Evolutionary conservation across 2,329 filamentous ascomycete species (phyloP), one percentile per base, ranked within the genome.

Genomic region (Fusarium robinianum): DNA sequence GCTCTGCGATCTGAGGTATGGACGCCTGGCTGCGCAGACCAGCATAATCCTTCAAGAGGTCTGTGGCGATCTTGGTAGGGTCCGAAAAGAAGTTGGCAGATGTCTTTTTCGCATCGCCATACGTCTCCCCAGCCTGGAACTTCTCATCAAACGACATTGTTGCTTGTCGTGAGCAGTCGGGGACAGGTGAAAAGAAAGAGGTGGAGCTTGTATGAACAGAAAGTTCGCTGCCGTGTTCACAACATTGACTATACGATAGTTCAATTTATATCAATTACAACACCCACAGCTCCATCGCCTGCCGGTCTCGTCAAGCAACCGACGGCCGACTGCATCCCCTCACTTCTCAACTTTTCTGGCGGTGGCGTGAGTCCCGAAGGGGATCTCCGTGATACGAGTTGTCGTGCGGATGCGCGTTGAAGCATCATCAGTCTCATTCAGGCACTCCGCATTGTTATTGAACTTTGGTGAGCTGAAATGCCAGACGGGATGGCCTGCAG

Each of bases 41-140:
- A 18, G 41, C 39, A 39, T 51, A 62, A 34, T 69, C 64, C 33
- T 62, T 69, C 31, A 70, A 33, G 10, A 70, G 38, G 15, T 65
- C 62, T 17, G 55, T 51, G 19, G 66, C 67, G 16, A 70, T 44
- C 57, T 67, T 65, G 12, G 56, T 36, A 4, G 65, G 67, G 34
- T 72, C 63, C 9, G 58, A 39, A 11, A 70, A 55, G 48, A 65
- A 59, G 45, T 53, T 61, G 3, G 58, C 22, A 3, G 60, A 49
- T 3, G 51, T 49, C 21, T 60, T 55, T 9, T 48, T 54, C 0
- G 49, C 42, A 19, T 65, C 63, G 2, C 55, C 64, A 41, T 71
- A 71, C 5, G 62, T 46, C 48, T 71, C 69, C 2, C 68, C 69
- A 5, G 66, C 67, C 44, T 70, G 68, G 17, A 60, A 71, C 45